These are phyloP conservation scores for Arachnopeziza araneosa DNA, from an alignment of 2,329 filamentous ascomycete genomes.

Conservation along the genomic window DNA sequence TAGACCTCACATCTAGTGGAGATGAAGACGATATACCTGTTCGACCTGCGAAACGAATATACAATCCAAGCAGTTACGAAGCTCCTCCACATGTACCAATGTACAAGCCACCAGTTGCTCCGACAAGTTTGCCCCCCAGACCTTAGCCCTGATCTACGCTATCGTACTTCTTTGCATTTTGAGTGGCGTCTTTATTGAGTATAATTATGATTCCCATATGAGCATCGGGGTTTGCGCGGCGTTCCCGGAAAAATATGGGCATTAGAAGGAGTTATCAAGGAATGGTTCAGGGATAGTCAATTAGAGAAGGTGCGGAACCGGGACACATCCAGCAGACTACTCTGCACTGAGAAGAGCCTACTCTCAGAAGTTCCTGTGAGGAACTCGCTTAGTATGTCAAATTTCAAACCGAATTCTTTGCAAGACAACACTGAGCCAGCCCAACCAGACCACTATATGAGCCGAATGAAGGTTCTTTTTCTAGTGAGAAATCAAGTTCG, in stretches of 20 bases:
- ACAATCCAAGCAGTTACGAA: slow-evolving; percentile 2
- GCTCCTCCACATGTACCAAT: background rate
- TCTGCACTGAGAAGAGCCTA: too few relatives aligned
- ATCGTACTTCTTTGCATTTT: background rate
- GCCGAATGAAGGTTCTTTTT: background rate
- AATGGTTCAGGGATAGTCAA: background rate
- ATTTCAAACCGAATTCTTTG: too few relatives aligned
- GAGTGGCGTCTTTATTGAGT: background rate
- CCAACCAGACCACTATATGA: background rate
- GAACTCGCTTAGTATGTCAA: too few relatives aligned
- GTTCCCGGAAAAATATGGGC: background rate
- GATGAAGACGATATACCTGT: slow-evolving; percentile 43
- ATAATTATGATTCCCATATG: background rate
- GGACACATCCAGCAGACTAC: too few relatives aligned
- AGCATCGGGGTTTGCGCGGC: background rate
- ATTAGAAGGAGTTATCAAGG: background rate
- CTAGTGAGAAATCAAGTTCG: too few relatives aligned
- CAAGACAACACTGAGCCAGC: background rate
- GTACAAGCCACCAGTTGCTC: background rate
- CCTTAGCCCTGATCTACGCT: background rate
- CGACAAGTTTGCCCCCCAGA: background rate
- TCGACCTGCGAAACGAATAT: slow-evolving; percentile 30
- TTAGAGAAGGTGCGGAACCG: background rate
- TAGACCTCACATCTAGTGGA: slow-evolving; percentile 48
- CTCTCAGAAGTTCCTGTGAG: too few relatives aligned